Evolutionary conservation across 371 early-diverging fungal species (phyloP), one percentile per base, ranked within the genome.

Genomic region (Apophysomyces elegans): DNA sequence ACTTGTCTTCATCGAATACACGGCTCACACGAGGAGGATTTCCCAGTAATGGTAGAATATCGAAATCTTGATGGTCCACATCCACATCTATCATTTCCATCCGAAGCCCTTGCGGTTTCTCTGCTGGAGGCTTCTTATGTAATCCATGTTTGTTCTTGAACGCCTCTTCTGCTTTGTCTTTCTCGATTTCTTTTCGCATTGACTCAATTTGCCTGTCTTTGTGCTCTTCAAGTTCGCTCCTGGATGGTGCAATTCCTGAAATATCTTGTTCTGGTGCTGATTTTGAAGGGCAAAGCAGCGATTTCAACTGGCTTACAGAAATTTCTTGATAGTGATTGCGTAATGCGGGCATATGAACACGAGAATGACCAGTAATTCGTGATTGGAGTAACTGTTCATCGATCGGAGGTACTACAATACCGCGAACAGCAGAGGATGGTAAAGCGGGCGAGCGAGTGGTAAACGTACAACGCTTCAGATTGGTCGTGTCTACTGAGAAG

Each of bases 101-200:
- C 11, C 67, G 60, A 7, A 73, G 21, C 11, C 71, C 64, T 18
- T 66, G 68, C 46, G 69, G 67, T 56, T 63, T 62, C 21, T 71
- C 67, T 2, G 59, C 64, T 4, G 79, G 71, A 12, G 77, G 76
- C 36, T 72, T 75, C 37, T 77, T 75, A 54, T 77, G 76, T 43
- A 81, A 64, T 1, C 82, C 82, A 63, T 81, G 77, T 37, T 79
- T 79, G 43, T 74, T 81, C 63, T 66, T 72, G 50, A 69, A 77
- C 8, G 69, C 73, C 38, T 77, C 76, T 12, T 67, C 68, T 9
- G 44, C 67, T 43, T 66, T 70, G 67, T 66, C 65, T 50, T 70
- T 50, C 35, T 63, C 54, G 16, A 79, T 79, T 54, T 81, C 79
- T 16, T 62, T 39, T 5, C 62, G 26, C 1, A 75, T 61, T 18